Evolutionary conservation across 164 flowering plant genomes (phyloP).

Genomic region (Dillenia suffruticosa): DNA sequence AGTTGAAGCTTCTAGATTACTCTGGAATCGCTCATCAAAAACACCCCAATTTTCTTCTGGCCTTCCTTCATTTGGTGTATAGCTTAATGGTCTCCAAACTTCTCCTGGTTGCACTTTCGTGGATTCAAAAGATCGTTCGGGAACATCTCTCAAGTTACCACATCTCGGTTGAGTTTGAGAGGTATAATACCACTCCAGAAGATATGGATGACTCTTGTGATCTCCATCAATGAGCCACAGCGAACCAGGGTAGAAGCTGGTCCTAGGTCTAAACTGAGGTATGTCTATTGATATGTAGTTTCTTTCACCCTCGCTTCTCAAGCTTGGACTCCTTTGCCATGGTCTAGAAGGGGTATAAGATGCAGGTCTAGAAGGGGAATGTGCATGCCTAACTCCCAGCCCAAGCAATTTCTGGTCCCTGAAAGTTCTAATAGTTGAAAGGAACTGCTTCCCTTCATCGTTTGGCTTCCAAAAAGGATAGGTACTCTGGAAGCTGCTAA

Average conservation of each 20-base stretch:
- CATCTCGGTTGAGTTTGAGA: conserved; percentile 24
- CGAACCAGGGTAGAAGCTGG: conserved; percentile 25
- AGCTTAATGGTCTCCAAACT: conserved; percentile 29
- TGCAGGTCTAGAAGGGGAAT: conserved; percentile 24
- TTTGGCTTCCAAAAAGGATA: conserved; percentile 89
- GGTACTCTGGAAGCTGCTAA: conserved; percentile 74
- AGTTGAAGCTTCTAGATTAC: conserved; percentile 68
- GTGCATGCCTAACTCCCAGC: conserved; percentile 21
- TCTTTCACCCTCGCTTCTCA: conserved; percentile 29
- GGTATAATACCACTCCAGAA: conserved; percentile 89
- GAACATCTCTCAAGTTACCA: conserved; percentile 10
- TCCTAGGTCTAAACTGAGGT: neutral
- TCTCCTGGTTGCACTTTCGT: conserved; percentile 24
- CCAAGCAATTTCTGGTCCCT: conserved; percentile 56
- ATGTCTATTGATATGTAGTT: conserved; percentile 37
- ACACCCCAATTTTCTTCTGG: conserved; percentile 44
- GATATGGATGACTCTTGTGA: conserved; percentile 59
- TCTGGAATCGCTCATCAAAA: conserved; percentile 34
- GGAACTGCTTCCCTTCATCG: conserved; percentile 64
- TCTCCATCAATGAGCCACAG: conserved; percentile 55
- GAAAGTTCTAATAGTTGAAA: conserved; percentile 54
- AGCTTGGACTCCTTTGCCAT: conserved; percentile 32
- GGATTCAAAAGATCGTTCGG: conserved; percentile 18
- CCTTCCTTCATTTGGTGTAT: conserved; percentile 16
- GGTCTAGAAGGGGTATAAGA: conserved; percentile 23